Evolutionary conservation across 331 rosid genomes (phyloP).

Genomic region (Quercus lobata): DNA sequence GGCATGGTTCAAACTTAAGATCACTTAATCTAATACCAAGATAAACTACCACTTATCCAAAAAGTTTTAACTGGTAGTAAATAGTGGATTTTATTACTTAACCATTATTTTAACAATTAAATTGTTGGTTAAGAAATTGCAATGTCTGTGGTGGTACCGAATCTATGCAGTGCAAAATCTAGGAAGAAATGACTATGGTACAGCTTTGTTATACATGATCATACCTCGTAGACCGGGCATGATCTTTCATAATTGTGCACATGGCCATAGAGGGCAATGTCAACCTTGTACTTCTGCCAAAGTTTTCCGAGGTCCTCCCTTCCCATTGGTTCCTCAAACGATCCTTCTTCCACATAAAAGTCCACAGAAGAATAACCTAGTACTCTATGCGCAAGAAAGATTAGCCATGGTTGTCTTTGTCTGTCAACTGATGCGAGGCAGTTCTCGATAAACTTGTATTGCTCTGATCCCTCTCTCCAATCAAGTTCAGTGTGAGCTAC

Average conservation of each 20-base stretch:
- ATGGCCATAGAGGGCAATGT: slow-evolving; percentile 83
- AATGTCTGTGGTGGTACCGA: too few relatives aligned
- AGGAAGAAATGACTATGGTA: not conserved
- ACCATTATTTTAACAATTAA: too few relatives aligned
- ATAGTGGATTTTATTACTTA: too few relatives aligned
- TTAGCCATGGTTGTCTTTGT: slow-evolving; percentile 92
- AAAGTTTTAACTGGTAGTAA: too few relatives aligned
- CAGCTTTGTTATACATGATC: not conserved
- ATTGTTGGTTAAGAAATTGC: too few relatives aligned
- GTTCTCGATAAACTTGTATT: slow-evolving; percentile 69
- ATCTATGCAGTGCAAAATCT: not conserved
- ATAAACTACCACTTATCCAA: too few relatives aligned
- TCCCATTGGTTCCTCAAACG: slow-evolving; percentile 94
- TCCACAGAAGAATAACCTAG: slow-evolving; percentile 78
- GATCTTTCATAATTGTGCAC: slow-evolving; percentile 90
- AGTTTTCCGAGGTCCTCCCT: slow-evolving; percentile 77
- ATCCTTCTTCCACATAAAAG: slow-evolving; percentile 76
- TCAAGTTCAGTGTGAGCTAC: slow-evolving; percentile 83
- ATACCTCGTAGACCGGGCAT: slow-evolving; percentile 88
- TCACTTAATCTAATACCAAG: too few relatives aligned
- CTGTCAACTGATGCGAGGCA: slow-evolving; percentile 87
- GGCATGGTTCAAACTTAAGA: too few relatives aligned
- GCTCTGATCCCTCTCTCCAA: slow-evolving; percentile 93
- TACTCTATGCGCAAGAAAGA: slow-evolving; percentile 88
- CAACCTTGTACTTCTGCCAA: slow-evolving; percentile 93